Conservation (phyloP, 768 basidiomycete genomes). For the Lactifluus piperatus region DNA sequence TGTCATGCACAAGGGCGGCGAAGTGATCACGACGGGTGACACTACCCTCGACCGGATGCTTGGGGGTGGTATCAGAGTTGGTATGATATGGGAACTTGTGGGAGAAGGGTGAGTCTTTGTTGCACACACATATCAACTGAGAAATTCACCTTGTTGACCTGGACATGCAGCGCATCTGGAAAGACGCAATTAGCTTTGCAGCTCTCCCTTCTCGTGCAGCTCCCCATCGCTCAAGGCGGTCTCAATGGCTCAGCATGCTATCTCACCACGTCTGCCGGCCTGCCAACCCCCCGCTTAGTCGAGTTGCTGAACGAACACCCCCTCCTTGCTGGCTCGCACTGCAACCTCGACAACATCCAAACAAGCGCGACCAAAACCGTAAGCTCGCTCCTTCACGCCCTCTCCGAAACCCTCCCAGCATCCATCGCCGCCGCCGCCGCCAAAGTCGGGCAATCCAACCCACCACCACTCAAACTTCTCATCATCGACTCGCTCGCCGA, state of each 20-base stretch:
- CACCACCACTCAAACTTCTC: constrained; percentile 54
- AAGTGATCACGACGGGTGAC: constrained; percentile 70
- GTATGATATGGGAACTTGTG: constrained; percentile 79
- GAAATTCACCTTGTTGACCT: not conserved
- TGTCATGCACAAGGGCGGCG: constrained; percentile 30
- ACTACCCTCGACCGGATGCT: constrained; percentile 53
- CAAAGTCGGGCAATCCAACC: no score
- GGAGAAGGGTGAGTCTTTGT: constrained; percentile 67
- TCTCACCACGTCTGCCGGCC: constrained; percentile 60
- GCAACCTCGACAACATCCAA: constrained; percentile 49
- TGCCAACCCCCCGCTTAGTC: constrained; percentile 59
- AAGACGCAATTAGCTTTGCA: constrained; percentile 92
- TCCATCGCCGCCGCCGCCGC: constrained; percentile 35
- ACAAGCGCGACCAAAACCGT: constrained; percentile 51
- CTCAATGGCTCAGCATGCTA: constrained; percentile 65
- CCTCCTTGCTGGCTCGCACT: constrained; percentile 34
- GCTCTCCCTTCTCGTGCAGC: constrained; percentile 69
- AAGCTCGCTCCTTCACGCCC: constrained; percentile 43
- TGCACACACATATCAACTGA: not conserved
- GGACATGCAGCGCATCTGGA: constrained; percentile 68
- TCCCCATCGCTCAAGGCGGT: constrained; percentile 48
- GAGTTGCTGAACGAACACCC: constrained; percentile 53
- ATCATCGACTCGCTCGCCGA: constrained; percentile 86
- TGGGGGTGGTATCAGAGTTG: constrained; percentile 71
- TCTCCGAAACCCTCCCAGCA: constrained; percentile 45